Conservation (phyloP, 768 basidiomycete species). For the Boletus subcaerulescens region DNA sequence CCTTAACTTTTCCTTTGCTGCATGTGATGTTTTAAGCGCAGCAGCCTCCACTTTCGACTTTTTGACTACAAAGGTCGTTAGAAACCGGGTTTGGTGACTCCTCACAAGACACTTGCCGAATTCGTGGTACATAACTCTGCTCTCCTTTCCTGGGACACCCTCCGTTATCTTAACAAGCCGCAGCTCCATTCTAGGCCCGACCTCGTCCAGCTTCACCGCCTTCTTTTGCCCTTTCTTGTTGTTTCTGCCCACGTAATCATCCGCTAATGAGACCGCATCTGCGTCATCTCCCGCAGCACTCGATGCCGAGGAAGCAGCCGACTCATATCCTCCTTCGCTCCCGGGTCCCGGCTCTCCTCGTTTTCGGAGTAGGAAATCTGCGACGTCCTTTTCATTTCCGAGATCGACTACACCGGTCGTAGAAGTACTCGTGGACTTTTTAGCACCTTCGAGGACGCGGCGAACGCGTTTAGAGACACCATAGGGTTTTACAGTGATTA, state of each 20-base stretch:
- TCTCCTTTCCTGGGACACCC: slow-evolving; percentile 91
- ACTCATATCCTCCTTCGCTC: slow-evolving; percentile 70
- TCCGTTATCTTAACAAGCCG: slow-evolving; percentile 91
- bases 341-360: slow-evolving; percentile 55
- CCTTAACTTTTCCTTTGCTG: slow-evolving; percentile 69
- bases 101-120: slow-evolving; percentile 59
- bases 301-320: slow-evolving; percentile 74
- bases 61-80: slow-evolving; percentile 57
- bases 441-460: slow-evolving; percentile 69
- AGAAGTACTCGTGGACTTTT: slow-evolving; percentile 26
- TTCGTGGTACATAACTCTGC: slow-evolving; percentile 90
- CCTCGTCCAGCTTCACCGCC: slow-evolving; percentile 89
- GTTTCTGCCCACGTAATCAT: slow-evolving; percentile 92
- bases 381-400: slow-evolving; percentile 88
- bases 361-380: slow-evolving; percentile 85
- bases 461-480: slow-evolving; percentile 92
- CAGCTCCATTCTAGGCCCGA: slow-evolving; percentile 94
- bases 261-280: slow-evolving; percentile 76
- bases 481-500: slow-evolving; percentile 93
- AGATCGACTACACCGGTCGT: slow-evolving; percentile 63
- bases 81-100: not conserved
- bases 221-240: slow-evolving; percentile 90
- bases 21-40: slow-evolving; percentile 69
- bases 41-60: slow-evolving; percentile 78
- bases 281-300: slow-evolving; percentile 85